Evolutionary conservation across 2,329 filamentous ascomycete species (phyloP), one percentile per base, ranked within the genome.

Genomic region (Fusarium fracticaudum): DNA sequence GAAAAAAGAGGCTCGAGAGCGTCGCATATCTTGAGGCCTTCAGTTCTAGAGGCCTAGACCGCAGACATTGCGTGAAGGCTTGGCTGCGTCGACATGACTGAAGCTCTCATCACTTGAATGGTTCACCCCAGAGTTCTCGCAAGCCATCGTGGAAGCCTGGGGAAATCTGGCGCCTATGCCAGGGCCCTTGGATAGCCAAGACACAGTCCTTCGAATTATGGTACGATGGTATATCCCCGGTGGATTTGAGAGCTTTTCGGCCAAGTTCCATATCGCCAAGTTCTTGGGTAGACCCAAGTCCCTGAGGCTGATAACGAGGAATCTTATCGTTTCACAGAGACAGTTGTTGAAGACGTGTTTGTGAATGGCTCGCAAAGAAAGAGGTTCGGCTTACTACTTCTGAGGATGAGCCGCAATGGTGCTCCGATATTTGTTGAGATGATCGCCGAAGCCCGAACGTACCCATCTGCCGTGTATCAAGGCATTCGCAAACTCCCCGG

Each of bases 51-150:
- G 37, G 55, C 33, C 67, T 20, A 64, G 63, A 61, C 53, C 53
- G 45, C 24, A 57, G 15, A 20, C 57, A 51, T 51, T 40, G 31
- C 22, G 26, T 47, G 51, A 61, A 41, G 54, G 47, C 72, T 72
- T 74, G 72, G 72, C 72, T 74, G 71, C 64, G 29, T 60, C 43
- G 10, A 61, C 44, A 57, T 51, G 59, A 35, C 35, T 64, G 59
- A 68, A 64, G 55, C 22, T 72, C 63, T 41, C 22, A 37, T 8
- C 2, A 17, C 24, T 29, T 55, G 35, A 41, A 55, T 62, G 55
- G 58, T 50, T 72, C 68, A 72, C 72, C 68, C 71, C 72, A 69
- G 72, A 60, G 47, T 74, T 57, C 13, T 67, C 71, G 67, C 59
- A 73, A 73, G 33, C 58, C 26, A 41, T n/a, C 33, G 43, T 51